Percentiles rank a stretch among this genome's conserved stretches.
Conservation (phyloP, 768 basidiomycete genomes). For the Podaxis rugospora region DNA sequence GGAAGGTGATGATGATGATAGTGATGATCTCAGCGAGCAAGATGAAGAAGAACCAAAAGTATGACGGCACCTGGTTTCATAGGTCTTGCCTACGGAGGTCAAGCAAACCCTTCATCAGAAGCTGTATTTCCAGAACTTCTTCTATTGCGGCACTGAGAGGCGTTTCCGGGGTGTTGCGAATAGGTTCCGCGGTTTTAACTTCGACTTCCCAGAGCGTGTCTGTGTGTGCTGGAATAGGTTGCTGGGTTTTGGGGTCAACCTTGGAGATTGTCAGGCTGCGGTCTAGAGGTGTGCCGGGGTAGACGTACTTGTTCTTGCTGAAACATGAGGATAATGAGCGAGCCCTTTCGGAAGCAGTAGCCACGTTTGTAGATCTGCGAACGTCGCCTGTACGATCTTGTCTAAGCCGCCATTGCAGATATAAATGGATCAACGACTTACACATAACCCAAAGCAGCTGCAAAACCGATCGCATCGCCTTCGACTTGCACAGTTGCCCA, state of each 20-base stretch:
- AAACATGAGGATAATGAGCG: conserved; percentile 75
- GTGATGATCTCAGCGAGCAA: conserved; percentile 4
- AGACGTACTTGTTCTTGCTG: conserved; percentile 72
- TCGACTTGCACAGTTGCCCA: conserved; percentile 78
- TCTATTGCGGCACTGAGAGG: conserved; percentile 70
- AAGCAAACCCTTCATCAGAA: conserved; percentile 79
- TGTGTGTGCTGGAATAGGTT: conserved; percentile 71
- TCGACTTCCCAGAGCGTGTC: conserved; percentile 88
- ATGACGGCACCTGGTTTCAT: conserved; percentile 22
- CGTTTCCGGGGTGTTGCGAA: conserved; percentile 72
- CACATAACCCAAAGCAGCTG: conserved; percentile 75
- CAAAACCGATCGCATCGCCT: conserved; percentile 78
- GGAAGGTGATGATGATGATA: conserved; percentile 19
- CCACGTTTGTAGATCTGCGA: conserved; percentile 82
- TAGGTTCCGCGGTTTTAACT: conserved; percentile 77
- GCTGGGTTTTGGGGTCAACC: conserved; percentile 73
- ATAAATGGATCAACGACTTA: conserved; percentile 27
- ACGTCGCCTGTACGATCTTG: conserved; percentile 36
- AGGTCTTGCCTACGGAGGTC: conserved; percentile 74
- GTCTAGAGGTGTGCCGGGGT: not conserved
- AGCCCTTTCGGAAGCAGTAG: conserved; percentile 69
- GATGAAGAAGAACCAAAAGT: not conserved
- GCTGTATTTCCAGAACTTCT: conserved; percentile 75
- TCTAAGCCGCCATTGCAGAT: not conserved
- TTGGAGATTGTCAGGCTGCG: conserved; percentile 23